Evolutionary conservation across 2,329 filamentous ascomycete genomes (phyloP).

Genomic region (Ophidiomyces ophidiicola): DNA sequence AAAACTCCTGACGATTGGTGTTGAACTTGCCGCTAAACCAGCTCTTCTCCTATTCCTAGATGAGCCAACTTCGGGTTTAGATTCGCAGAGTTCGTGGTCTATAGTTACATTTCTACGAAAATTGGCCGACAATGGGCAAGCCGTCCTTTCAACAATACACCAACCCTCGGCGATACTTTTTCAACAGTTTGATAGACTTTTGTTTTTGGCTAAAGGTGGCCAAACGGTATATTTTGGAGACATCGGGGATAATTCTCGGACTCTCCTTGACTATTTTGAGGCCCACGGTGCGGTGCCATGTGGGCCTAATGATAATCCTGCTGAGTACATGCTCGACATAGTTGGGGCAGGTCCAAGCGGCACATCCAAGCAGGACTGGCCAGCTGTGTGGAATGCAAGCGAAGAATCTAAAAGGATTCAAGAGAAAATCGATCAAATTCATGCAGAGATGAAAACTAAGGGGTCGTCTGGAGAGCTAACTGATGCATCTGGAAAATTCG

Average conservation of each 20-base stretch:
- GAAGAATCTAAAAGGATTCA: conserved; percentile 43
- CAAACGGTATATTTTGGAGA: conserved; percentile 57
- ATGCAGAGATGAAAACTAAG: conserved; percentile 33
- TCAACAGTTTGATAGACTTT: conserved; percentile 58
- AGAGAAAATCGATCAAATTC: conserved; percentile 46
- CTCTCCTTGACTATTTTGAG: conserved; percentile 52
- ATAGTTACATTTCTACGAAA: conserved; percentile 76
- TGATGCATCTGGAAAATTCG: conserved; percentile 42
- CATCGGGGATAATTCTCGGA: conserved; percentile 46
- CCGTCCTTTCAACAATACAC: conserved; percentile 85
- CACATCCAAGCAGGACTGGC: conserved; percentile 53
- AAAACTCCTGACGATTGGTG: conserved; percentile 74
- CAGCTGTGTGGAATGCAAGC: conserved; percentile 48
- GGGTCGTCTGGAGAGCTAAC: not conserved
- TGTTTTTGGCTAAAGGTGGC: conserved; percentile 52
- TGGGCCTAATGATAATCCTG: conserved; percentile 52
- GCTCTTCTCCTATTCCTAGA: conserved; percentile 78
- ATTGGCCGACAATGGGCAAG: conserved; percentile 72
- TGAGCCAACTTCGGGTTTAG: conserved; percentile 82
- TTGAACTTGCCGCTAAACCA: conserved; percentile 84
- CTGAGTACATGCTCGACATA: conserved; percentile 56
- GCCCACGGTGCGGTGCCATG: conserved; percentile 48
- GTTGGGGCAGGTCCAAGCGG: conserved; percentile 51
- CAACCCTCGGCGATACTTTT: conserved; percentile 86
- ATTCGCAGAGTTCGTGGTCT: conserved; percentile 82